These are phyloP conservation scores for Lodderomyces jiufengensis DNA, from an alignment of 1,139 yeast species.

Conservation along the genomic window DNA sequence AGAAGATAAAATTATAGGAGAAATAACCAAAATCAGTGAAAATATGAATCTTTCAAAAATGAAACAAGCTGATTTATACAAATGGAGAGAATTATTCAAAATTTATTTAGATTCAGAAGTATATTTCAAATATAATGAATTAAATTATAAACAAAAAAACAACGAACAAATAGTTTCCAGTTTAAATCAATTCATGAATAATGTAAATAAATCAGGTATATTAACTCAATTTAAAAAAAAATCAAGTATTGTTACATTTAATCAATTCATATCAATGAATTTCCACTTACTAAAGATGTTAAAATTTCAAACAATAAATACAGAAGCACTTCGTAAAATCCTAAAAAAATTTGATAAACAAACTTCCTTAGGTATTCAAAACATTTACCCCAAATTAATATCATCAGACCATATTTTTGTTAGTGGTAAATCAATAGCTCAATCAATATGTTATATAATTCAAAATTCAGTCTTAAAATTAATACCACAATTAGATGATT, in stretches of 20 bases:
- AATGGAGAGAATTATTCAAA: conserved; percentile 70
- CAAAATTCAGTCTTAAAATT: conserved; percentile 51
- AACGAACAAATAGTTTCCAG: conserved; percentile 37
- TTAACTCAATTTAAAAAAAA: conserved; percentile 46
- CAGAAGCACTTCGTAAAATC: conserved; percentile 62
- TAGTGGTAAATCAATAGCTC: conserved; percentile 49
- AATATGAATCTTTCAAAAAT: conserved; percentile 13
- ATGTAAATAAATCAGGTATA: conserved; percentile 41
- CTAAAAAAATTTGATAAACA: conserved; percentile 73
- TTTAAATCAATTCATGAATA: conserved; percentile 39
- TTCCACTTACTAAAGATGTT: conserved; percentile 53
- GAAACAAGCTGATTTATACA: conserved; percentile 56
- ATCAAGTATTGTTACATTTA: conserved; percentile 44
- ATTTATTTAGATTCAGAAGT: conserved; percentile 65
- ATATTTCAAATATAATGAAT: conserved; percentile 55
- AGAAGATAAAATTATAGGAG: conserved; percentile 40
- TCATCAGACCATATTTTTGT: conserved; percentile 44
- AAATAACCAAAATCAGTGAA: conserved; percentile 42
- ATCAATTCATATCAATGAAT: conserved; percentile 51
- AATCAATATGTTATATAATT: conserved; percentile 53
- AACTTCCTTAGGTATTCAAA: conserved; percentile 52
- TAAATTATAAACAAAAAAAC: conserved; percentile 38
- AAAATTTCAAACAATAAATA: conserved; percentile 60
- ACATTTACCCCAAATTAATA: conserved; percentile 44
- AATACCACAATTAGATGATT: conserved; percentile 72